These are phyloP conservation scores for Tolypocladium sp. DNA, from an alignment of 2,329 filamentous ascomycete species.

Conservation along the genomic window DNA sequence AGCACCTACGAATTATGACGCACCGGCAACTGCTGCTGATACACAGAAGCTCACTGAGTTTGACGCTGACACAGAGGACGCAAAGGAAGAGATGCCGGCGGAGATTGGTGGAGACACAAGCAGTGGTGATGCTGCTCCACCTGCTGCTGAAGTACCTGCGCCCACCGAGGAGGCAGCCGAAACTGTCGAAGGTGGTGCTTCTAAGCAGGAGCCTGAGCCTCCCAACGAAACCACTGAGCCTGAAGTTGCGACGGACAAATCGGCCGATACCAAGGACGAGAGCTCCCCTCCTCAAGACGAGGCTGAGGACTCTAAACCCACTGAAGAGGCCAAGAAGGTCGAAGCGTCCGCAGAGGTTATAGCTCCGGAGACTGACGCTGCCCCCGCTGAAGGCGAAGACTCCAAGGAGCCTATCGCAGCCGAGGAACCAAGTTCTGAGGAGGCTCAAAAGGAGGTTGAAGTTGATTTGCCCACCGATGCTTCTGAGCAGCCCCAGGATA, in stretches of 20 bases:
- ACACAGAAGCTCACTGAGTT: not conserved
- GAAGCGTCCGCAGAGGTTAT: constrained; percentile 1
- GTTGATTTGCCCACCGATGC: not conserved
- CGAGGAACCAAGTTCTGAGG: not conserved
- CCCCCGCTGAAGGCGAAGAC: not conserved
- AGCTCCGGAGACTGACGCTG: not conserved
- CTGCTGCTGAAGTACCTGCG: constrained; percentile 11
- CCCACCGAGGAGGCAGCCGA: not conserved
- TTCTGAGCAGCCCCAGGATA: not conserved
- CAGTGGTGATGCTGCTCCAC: not conserved
- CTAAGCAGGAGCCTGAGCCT: not conserved
- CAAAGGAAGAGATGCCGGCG: not conserved
- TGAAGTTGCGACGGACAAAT: constrained; percentile 6
- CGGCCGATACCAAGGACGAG: not conserved
- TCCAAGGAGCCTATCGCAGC: not conserved
- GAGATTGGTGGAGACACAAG: constrained; percentile 2
- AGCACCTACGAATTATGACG: not conserved
- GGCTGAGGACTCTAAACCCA: not conserved
- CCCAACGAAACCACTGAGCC: constrained; percentile 1
- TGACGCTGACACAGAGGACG: not conserved
- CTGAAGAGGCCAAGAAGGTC: not conserved
- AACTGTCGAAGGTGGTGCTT: not conserved
- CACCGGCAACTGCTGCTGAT: not conserved
- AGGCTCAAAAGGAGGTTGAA: not conserved
- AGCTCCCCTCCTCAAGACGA: not conserved